These are phyloP conservation scores for Mycena galericulata DNA, from an alignment of 768 basidiomycete genomes.

Conservation along the genomic window DNA sequence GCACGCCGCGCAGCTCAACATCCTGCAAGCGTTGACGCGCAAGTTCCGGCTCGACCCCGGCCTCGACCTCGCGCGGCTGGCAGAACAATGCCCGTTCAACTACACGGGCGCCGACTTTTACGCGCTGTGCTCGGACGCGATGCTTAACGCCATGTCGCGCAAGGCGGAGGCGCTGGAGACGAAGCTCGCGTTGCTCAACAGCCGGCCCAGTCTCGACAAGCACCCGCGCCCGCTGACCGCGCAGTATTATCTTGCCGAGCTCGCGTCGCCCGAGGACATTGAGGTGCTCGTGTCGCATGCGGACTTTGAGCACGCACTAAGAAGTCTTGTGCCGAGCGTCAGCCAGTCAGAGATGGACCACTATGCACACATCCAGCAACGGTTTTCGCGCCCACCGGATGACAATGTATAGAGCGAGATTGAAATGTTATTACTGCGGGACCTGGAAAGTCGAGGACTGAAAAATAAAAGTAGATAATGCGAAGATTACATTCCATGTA, in stretches of 20 bases:
- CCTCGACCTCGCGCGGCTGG: slow-evolving; percentile 72
- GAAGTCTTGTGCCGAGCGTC: slow-evolving; percentile 82
- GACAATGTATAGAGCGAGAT: slow-evolving; percentile 5
- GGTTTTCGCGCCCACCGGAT: slow-evolving; percentile 63
- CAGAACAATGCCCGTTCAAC: slow-evolving; percentile 87
- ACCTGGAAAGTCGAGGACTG: background rate
- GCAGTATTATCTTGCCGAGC: slow-evolving; percentile 90
- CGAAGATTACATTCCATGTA: slow-evolving; percentile 20
- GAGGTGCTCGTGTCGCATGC: slow-evolving; percentile 77
- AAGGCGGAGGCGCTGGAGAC: slow-evolving; percentile 84
- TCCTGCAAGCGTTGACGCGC: slow-evolving; percentile 90
- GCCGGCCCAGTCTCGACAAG: slow-evolving; percentile 49
- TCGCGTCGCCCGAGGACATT: slow-evolving; percentile 77
- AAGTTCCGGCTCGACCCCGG: slow-evolving; percentile 87
- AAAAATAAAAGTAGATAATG: slow-evolving; percentile 2
- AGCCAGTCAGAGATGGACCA: slow-evolving; percentile 88
- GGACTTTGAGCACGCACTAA: slow-evolving; percentile 84
- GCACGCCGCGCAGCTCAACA: slow-evolving; percentile 86
- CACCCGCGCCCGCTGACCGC: slow-evolving; percentile 82
- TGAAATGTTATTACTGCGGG: background rate
- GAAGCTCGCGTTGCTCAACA: slow-evolving; percentile 72
- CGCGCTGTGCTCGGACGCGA: slow-evolving; percentile 95
- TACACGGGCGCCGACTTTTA: slow-evolving; percentile 99
- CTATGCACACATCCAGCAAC: slow-evolving; percentile 78
- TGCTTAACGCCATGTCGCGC: slow-evolving; percentile 94